Base-by-base conservation (phyloP, 495 filamentous ascomycete species). In the Halenospora varia region DNA sequence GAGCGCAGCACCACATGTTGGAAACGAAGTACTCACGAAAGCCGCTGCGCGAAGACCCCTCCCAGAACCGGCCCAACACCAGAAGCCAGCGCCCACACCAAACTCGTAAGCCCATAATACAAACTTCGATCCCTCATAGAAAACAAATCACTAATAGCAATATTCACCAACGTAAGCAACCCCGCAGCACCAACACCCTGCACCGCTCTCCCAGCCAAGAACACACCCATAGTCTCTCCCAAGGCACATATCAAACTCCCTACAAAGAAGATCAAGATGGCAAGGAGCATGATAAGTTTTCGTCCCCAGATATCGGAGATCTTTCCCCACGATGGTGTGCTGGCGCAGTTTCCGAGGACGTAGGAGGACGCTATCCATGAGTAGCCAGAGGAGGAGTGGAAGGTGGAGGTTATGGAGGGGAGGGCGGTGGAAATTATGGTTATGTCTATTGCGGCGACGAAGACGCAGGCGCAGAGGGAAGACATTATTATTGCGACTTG, bases 121-220 rank as follows among this genome's bases (percentile, higher is more conserved):
- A 62, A 84, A 71, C 62, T 88, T 70, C 89, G 80, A 82, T 69
- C 71, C 57, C 71, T 72, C 76, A 89, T 79, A 58, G 83, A 86
- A 71, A 93, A 92, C 51, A 93, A 64, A 73, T 96, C 91, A 10
- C 83, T 82, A 53, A 96, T 91, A 60, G 78, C 82, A 49, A 95
- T 91, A 66, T 94, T 92, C 23, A 88, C 86, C 63, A 96, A 68
- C 19, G 89, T 85, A 19, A 93, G 77, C 46, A 92, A 79, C 1
- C 91, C 92, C 52, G 91, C 92, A 25, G 88, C 89, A 3, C 90
- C 91, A n/a, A 87, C 70, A 49, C 92, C 91, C 68, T 96, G 91
- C 47, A 96, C 73, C 0, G 87, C 85, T 67, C 92, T 70, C 15
- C 86, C 88, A 0, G 80, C 82, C 47, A 96, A 78, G 53, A 96